Evolutionary conservation across 257 asterid species (phyloP).

Genomic region (Ilex asprella): DNA sequence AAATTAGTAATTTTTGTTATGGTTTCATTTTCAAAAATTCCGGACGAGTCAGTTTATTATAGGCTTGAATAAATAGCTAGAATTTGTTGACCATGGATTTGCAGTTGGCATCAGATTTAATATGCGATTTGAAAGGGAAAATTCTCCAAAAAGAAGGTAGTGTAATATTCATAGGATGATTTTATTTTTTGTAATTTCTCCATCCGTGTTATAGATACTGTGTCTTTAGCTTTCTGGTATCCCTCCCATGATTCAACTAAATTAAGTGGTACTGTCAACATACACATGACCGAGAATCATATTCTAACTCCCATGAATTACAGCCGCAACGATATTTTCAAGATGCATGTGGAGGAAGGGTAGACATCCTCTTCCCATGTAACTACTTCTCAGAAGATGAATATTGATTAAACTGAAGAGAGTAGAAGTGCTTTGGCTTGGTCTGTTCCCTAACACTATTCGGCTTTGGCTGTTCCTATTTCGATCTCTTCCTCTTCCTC

Average conservation of each 20-base stretch:
- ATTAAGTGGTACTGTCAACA: constrained; percentile 26
- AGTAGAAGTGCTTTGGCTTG: constrained; percentile 46
- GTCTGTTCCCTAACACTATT: constrained; percentile 41
- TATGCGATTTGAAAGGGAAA: constrained; percentile 80
- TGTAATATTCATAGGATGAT: constrained; percentile 1
- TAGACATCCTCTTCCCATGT: constrained; percentile 17
- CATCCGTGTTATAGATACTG: constrained; percentile 27
- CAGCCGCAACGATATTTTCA: constrained; percentile 14
- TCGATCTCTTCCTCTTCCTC: too few species aligned
- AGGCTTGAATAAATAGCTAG: constrained; percentile 64
- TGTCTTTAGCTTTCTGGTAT: constrained; percentile 59
- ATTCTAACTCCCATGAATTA: constrained; percentile 15
- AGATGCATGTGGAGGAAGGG: constrained; percentile 12
- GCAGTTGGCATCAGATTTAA: constrained; percentile 74
- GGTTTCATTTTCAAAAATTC: constrained; percentile 6
- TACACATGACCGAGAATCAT: constrained; percentile 19
- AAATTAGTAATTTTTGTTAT: neutral
- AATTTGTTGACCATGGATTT: constrained; percentile 49
- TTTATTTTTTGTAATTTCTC: constrained; percentile 2
- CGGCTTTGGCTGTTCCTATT: too few species aligned
- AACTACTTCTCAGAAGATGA: constrained; percentile 29
- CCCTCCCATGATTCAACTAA: constrained; percentile 31
- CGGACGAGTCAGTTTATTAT: constrained; percentile 79
- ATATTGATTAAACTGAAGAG: constrained; percentile 47
- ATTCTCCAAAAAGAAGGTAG: constrained; percentile 77